These are phyloP conservation scores for Baorangia bicolor DNA, from an alignment of 768 basidiomycete species.

Conservation along the genomic window DNA sequence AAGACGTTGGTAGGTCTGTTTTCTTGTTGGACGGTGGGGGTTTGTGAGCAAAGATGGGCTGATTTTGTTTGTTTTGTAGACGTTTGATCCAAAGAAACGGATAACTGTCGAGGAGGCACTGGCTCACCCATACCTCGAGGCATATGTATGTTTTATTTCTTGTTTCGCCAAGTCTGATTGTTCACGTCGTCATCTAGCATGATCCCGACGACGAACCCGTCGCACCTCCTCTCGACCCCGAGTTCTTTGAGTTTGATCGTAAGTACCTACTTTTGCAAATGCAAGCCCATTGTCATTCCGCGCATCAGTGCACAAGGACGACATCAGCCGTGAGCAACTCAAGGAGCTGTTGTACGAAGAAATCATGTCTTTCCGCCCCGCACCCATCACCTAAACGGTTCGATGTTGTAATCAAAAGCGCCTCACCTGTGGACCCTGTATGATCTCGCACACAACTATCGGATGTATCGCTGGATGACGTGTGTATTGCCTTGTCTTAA, in stretches of 20 bases:
- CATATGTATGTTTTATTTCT: slow-evolving; percentile 59
- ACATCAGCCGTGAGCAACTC: slow-evolving; percentile 91
- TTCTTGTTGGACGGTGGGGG: too few relatives aligned
- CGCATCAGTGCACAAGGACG: slow-evolving; percentile 82
- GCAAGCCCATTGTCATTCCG: background rate
- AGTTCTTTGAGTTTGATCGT: slow-evolving; percentile 98
- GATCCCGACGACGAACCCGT: slow-evolving; percentile 97
- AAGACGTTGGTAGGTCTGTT: slow-evolving; percentile 64
- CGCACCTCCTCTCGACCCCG: slow-evolving; percentile 91
- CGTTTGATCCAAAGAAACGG: slow-evolving; percentile 97
- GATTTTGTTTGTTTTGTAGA: slow-evolving; percentile 42
- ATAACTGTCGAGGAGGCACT: slow-evolving; percentile 93
- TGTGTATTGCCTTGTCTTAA: background rate
- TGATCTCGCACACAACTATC: background rate
- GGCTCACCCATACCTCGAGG: slow-evolving; percentile 92
- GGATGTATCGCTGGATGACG: slow-evolving; percentile 8
- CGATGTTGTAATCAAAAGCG: background rate
- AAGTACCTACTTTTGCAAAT: slow-evolving; percentile 30
- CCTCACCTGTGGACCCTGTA: background rate
- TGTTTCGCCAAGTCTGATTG: background rate
- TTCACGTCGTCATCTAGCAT: slow-evolving; percentile 48
- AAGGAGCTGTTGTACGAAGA: slow-evolving; percentile 94
- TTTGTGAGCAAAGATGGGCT: background rate
- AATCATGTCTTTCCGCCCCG: slow-evolving; percentile 85
- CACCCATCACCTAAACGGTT: slow-evolving; percentile 42